These are phyloP conservation scores for Asterochloris erici DNA, from an alignment of 139 green algal species.

Conservation along the genomic window DNA sequence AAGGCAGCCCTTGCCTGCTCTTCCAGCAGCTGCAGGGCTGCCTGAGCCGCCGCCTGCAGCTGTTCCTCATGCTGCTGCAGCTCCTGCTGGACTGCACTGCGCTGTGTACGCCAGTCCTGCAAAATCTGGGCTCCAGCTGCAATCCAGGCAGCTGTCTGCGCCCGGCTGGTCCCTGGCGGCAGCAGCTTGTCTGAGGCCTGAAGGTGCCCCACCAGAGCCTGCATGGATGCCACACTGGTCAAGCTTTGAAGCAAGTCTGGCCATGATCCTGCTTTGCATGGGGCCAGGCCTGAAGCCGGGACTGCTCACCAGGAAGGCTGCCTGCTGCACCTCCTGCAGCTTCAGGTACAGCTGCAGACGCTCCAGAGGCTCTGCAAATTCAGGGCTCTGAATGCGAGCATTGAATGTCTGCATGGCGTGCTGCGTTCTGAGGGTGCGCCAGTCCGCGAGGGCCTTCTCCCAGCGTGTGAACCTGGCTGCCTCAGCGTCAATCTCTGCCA, in stretches of 20 bases:
- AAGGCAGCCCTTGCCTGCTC: conserved; percentile 8
- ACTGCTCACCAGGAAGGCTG: conserved; percentile 10
- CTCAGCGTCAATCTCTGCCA: conserved; percentile 42
- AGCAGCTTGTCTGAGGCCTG: conserved; percentile 12
- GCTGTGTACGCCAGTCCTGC: conserved; percentile 13
- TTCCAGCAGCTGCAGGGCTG: conserved; percentile 29
- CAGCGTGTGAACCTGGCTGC: conserved; percentile 30
- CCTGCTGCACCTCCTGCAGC: conserved; percentile 34
- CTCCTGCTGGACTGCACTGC: conserved; percentile 5
- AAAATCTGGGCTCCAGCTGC: conserved; percentile 13
- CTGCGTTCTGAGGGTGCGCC: conserved; percentile 50
- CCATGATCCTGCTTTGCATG: too few relatives aligned
- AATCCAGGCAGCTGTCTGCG: conserved; percentile 28
- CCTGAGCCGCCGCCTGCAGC: conserved; percentile 12
- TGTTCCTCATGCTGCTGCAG: conserved; percentile 33
- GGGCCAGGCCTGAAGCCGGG: too few relatives aligned
- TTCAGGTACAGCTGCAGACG: conserved; percentile 34
- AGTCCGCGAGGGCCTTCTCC: conserved; percentile 36
- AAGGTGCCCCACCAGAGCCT: conserved; percentile 6
- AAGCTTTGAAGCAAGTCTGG: too few relatives aligned
- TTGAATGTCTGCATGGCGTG: conserved; percentile 48
- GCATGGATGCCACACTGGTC: conserved; percentile 5
- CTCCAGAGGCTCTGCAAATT: conserved; percentile 42
- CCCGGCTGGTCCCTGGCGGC: conserved; percentile 26
- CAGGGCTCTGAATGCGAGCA: conserved; percentile 27